These are phyloP conservation scores for Sugiyamaella pinicola DNA, from an alignment of 1,139 yeast genomes.

Conservation along the genomic window DNA sequence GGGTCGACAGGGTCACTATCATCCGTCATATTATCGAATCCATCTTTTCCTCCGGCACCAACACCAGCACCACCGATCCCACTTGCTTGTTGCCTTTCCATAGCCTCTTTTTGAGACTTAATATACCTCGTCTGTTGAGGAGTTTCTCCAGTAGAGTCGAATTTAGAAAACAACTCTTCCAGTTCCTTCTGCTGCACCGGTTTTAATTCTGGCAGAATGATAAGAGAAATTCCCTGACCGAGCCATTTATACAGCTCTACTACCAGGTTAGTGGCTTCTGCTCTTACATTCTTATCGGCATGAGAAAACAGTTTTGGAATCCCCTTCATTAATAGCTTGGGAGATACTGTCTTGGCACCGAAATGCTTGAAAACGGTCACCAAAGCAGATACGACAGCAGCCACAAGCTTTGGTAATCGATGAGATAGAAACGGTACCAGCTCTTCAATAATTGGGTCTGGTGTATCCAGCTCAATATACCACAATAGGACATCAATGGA, in stretches of 20 bases:
- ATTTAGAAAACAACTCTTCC: constrained; percentile 62
- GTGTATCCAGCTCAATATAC: constrained; percentile 66
- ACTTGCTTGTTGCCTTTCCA: constrained; percentile 37
- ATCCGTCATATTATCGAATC: constrained; percentile 33
- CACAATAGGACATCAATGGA: constrained; percentile 63
- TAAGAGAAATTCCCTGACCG: constrained; percentile 62
- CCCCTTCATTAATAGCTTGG: constrained; percentile 59
- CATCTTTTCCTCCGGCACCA: constrained; percentile 32
- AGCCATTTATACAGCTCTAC: constrained; percentile 77
- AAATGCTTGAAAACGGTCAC: constrained; percentile 59
- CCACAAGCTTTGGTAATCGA: constrained; percentile 75
- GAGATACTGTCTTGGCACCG: constrained; percentile 71
- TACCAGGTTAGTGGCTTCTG: constrained; percentile 70
- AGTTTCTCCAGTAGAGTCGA: constrained; percentile 48
- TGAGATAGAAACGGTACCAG: constrained; percentile 64
- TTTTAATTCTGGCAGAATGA: constrained; percentile 71
- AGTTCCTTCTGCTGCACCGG: constrained; percentile 93
- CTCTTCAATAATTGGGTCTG: constrained; percentile 68
- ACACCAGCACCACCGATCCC: constrained; percentile 33
- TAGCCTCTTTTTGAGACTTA: constrained; percentile 51
- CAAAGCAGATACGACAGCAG: constrained; percentile 64
- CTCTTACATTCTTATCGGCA: constrained; percentile 84
- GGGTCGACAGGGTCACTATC: constrained; percentile 49
- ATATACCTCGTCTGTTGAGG: constrained; percentile 65
- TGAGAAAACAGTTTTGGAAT: constrained; percentile 77